A percentile compares a stretch with the other conserved stretches of the same genome.
phyloP scores from a whole-genome alignment of 2,329 filamentous ascomycete genomes.

The Neonectria punicea region DNA sequence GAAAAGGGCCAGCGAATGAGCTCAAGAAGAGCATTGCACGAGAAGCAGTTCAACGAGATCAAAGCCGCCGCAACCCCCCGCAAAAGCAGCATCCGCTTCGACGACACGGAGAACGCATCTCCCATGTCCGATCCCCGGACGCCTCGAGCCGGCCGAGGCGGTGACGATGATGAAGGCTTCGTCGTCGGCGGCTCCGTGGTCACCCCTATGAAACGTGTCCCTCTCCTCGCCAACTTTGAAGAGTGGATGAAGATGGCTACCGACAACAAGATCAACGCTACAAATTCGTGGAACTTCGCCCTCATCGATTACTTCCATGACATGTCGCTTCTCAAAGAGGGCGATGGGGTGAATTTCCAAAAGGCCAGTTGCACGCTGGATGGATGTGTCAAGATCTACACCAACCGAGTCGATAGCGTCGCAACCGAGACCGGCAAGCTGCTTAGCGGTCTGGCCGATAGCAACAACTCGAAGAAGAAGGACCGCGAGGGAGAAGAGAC shows the following conservation, averaged over 20 bases:
- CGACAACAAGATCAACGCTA: slow-evolving; percentile 98
- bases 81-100: slow-evolving; percentile 69
- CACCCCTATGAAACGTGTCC: slow-evolving; percentile 95
- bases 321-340: slow-evolving; percentile 96
- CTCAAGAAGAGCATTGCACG: slow-evolving; percentile 87
- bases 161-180: slow-evolving; percentile 66
- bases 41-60: slow-evolving; percentile 92
- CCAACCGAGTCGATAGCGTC: slow-evolving; percentile 96
- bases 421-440: slow-evolving; percentile 97
- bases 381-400: slow-evolving; percentile 99
- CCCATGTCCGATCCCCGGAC: slow-evolving; percentile 66
- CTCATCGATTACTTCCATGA: slow-evolving; percentile 99
- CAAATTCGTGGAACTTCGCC: slow-evolving; percentile 99
- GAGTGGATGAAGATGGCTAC: slow-evolving; percentile 99
- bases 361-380: slow-evolving; percentile 98
- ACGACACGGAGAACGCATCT: slow-evolving; percentile 67
- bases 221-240: slow-evolving; percentile 96
- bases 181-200: slow-evolving; percentile 79
- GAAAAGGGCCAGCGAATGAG: slow-evolving; percentile 91
- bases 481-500: slow-evolving; percentile 75
- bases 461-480: slow-evolving; percentile 80
- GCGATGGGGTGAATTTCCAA: slow-evolving; percentile 97
- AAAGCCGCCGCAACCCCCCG: slow-evolving; percentile 76
- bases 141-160: slow-evolving; percentile 53
- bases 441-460: slow-evolving; percentile 91